A percentile compares a stretch with the other conserved stretches of the same genome.
These are phyloP conservation scores for Cercospora janseana DNA, from an alignment of 2,329 filamentous ascomycete genomes.

Conservation along the genomic window DNA sequence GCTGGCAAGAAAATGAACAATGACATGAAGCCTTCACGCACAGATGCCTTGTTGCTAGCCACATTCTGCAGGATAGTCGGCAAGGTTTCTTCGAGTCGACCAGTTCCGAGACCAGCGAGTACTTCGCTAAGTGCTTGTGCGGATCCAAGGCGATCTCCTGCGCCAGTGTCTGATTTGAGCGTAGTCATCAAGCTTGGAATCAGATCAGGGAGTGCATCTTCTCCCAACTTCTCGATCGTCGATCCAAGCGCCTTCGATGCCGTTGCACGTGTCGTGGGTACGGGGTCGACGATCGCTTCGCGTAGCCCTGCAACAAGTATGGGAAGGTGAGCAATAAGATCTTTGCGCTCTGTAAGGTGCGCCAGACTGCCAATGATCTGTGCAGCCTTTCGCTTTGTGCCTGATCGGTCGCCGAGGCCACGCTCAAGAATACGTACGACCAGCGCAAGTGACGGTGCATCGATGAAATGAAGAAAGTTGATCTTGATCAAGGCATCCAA, in stretches of 20 bases:
- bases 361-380: conserved; percentile 98
- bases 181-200: conserved; percentile 98
- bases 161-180: conserved; percentile 93
- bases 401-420: conserved; percentile 83
- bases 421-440: conserved; percentile 94
- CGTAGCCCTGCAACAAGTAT: conserved; percentile 89
- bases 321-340: conserved; percentile 84
- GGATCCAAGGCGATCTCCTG: conserved; percentile 91
- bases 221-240: conserved; percentile 95
- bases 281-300: conserved; percentile 86
- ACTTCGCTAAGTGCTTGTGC: conserved; percentile 96
- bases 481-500: conserved; percentile 94
- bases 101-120: conserved; percentile 87
- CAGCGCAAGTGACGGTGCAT: conserved; percentile 89
- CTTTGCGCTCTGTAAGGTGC: conserved; percentile 93
- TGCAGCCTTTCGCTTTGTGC: conserved; percentile 91
- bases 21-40: conserved; percentile 98
- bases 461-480: conserved; percentile 97
- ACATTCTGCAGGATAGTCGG: conserved; percentile 97
- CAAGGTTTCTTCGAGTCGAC: conserved; percentile 88
- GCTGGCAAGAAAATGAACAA: conserved; percentile 98
- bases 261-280: conserved; percentile 92
- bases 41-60: conserved; percentile 80
- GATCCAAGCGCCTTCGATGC: conserved; percentile 94
- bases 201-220: conserved; percentile 92